These are phyloP conservation scores for Amanita pseudoporphyria DNA, from an alignment of 768 basidiomycete genomes.

Conservation along the genomic window DNA sequence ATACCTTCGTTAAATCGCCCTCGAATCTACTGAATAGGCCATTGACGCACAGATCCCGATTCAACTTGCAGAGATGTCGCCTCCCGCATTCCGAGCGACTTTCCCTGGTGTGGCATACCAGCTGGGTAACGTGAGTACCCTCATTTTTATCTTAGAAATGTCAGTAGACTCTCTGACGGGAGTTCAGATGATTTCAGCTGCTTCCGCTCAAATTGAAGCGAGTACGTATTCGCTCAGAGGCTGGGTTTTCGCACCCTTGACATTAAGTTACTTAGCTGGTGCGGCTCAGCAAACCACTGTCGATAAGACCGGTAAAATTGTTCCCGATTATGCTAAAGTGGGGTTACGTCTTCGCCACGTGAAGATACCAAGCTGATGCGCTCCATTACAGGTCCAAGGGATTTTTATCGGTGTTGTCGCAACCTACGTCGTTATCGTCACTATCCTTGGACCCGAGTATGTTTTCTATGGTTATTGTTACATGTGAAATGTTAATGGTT, in stretches of 20 bases:
- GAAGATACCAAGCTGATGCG: constrained; percentile 8
- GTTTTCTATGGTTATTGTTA: constrained; percentile 17
- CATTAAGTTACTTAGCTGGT: constrained; percentile 35
- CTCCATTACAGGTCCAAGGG: constrained; percentile 50
- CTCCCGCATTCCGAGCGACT: constrained; percentile 81
- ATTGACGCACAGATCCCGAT: constrained; percentile 46
- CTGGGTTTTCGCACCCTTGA: background rate
- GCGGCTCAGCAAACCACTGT: constrained; percentile 45
- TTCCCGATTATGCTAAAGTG: constrained; percentile 58
- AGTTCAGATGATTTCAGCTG: constrained; percentile 52
- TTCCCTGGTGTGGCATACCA: constrained; percentile 86
- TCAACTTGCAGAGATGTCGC: constrained; percentile 75
- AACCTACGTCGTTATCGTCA: constrained; percentile 66
- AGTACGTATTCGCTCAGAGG: constrained; percentile 24
- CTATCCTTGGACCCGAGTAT: constrained; percentile 68
- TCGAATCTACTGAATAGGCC: constrained; percentile 30
- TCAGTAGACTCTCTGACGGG: too few species aligned
- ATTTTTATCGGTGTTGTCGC: constrained; percentile 82
- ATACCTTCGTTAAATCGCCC: constrained; percentile 31
- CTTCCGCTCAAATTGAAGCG: constrained; percentile 76
- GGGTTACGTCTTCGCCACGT: constrained; percentile 1
- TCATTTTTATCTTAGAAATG: background rate
- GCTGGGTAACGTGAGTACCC: constrained; percentile 51
- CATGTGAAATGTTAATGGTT: background rate
- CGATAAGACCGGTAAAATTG: constrained; percentile 28